A percentile compares a stretch with the other conserved stretches of the same genome.
Evolutionary conservation across 2,329 filamentous ascomycete genomes (phyloP).

Genomic region (Aspergillus phoenicis): DNA sequence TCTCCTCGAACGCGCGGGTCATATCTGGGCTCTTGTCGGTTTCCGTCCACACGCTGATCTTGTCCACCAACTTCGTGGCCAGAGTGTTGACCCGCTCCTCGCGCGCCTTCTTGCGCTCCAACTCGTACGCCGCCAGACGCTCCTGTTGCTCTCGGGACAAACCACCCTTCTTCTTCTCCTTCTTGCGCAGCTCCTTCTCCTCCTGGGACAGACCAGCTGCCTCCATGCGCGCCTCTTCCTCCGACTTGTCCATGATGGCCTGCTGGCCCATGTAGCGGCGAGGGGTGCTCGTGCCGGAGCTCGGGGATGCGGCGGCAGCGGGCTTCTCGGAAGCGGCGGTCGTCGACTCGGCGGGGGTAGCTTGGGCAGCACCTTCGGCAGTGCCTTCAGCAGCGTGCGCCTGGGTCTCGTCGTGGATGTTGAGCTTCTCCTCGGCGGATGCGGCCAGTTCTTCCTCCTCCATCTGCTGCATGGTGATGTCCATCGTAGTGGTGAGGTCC

Average conservation of each 20-base stretch:
- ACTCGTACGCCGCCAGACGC: slow-evolving; percentile 83
- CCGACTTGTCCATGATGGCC: slow-evolving; percentile 84
- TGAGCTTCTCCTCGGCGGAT: slow-evolving; percentile 52
- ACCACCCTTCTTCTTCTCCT: slow-evolving; percentile 86
- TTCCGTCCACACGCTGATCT: slow-evolving; percentile 94
- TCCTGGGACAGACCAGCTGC: slow-evolving; percentile 69
- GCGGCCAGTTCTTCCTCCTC: slow-evolving; percentile 68
- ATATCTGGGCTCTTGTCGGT: slow-evolving; percentile 87
- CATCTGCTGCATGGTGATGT: slow-evolving; percentile 84
- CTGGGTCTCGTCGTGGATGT: slow-evolving; percentile 50
- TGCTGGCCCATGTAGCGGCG: slow-evolving; percentile 70
- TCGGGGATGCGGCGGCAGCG: slow-evolving; percentile 28
- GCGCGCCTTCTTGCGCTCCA: slow-evolving; percentile 78
- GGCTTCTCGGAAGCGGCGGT: slow-evolving; percentile 25
- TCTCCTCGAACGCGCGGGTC: slow-evolving; percentile 86
- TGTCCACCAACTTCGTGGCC: slow-evolving; percentile 80
- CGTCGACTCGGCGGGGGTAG: slow-evolving; percentile 41
- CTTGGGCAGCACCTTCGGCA: slow-evolving; percentile 23
- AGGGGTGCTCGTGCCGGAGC: slow-evolving; percentile 51
- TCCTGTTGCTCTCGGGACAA: slow-evolving; percentile 91
- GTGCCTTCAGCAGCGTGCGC: slow-evolving; percentile 42
- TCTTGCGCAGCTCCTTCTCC: slow-evolving; percentile 74
- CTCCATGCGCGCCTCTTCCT: slow-evolving; percentile 70
- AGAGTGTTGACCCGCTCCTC: slow-evolving; percentile 88
- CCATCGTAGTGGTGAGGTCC: slow-evolving; percentile 96